phyloP scores from a whole-genome alignment of 345 rosid genomes.

The Carallia brachiata region DNA sequence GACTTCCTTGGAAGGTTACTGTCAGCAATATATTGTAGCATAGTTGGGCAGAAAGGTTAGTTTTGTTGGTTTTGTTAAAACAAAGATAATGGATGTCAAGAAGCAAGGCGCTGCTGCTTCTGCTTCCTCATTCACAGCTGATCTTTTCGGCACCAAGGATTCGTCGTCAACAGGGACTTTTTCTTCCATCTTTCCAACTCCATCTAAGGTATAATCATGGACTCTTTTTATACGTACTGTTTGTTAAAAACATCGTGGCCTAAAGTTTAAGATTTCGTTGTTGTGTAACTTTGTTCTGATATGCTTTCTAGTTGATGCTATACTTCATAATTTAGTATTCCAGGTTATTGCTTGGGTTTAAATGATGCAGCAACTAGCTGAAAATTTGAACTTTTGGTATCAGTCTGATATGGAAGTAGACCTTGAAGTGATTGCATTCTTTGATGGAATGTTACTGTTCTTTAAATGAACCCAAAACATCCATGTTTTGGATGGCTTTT shows the following conservation, averaged over 20 bases:
- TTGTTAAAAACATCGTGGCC: neutral
- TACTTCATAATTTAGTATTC: neutral
- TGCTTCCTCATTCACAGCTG: slow-evolving; percentile 52
- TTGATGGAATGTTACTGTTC: neutral
- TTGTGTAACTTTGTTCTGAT: neutral
- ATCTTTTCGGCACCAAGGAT: slow-evolving; percentile 69
- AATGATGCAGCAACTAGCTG: neutral
- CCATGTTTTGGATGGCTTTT: neutral
- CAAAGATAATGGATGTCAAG: slow-evolving; percentile 49
- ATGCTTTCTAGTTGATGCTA: neutral
- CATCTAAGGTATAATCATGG: slow-evolving; percentile 39
- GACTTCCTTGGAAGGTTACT: slow-evolving; percentile 1
- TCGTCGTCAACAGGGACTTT: slow-evolving; percentile 52
- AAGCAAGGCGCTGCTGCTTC: slow-evolving; percentile 39
- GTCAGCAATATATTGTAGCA: neutral
- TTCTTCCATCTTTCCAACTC: slow-evolving; percentile 63
- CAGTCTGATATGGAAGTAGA: neutral
- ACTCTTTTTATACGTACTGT: neutral
- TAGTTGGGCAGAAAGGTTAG: neutral
- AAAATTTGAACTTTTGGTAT: neutral
- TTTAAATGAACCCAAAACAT: neutral
- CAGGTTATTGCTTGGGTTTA: neutral
- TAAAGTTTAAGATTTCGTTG: neutral
- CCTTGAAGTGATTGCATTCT: neutral
- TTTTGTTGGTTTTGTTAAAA: neutral